Evolutionary conservation across 805 yeast genomes (phyloP), one percentile per base, ranked within the genome.

Genomic region (Metschnikowia cerradonensis): DNA sequence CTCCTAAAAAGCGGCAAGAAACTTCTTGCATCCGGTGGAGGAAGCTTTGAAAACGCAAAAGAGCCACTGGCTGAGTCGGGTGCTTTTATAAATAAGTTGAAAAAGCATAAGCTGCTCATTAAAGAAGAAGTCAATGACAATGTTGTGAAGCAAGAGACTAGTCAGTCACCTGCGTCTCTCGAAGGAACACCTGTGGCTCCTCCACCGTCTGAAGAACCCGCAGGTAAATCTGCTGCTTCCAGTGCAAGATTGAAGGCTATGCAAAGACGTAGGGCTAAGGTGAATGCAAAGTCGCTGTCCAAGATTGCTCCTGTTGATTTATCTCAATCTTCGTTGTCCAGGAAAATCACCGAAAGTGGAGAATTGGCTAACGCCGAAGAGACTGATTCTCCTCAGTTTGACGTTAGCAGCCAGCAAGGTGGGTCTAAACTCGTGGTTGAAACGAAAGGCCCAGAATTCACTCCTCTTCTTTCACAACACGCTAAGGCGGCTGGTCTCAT

Each of bases 211-310:
- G 49, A 23, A 39, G 65, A 41, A 66, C 70, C 45, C 55, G 60
- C 52, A 60, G 64, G 51, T 60, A 55, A 57, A 26, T 52, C 61
- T 2, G 41, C 68, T 1, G 65, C 76, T 52, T 56, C 80, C 38
- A 84, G 86, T 45, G 91, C 96, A 0, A 81, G 97, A 65, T 79
- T 90, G 76, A 80, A 89, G 54, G 98, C 97, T 1, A 82, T 92
- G 88, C 96, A 96, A n/a, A 86, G 87, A 60, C 79, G 98, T 61
- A 84, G 86, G 63, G 94, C 96, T 4, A 89, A 87, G 64, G 83
- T 81, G 47, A 80, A 76, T 55, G 87, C 88, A 1, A 82, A 80
- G 58, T 71, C 72, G 7, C 67, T 76, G 5, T 67, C 67, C 20
- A 79, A 76, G 59, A 64, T 66, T 3, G 63, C 67, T 40, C 80